These are phyloP conservation scores for Kazachstania sp. DNA, from an alignment of 1,139 yeast species.

Conservation along the genomic window DNA sequence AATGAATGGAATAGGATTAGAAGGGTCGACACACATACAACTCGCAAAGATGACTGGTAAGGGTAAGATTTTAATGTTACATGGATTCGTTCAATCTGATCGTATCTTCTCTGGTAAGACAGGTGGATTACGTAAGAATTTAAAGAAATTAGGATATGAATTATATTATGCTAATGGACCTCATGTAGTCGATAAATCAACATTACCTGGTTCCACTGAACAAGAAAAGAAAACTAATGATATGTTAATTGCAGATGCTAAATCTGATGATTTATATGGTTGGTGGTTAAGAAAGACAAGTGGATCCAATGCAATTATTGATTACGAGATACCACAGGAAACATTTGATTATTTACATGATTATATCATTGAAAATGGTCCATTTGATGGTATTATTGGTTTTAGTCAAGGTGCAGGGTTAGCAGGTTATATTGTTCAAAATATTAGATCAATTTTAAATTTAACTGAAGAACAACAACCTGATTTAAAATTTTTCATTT, in stretches of 20 bases:
- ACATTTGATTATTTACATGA: conserved; percentile 21
- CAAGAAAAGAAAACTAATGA: not conserved
- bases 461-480: conserved; percentile 31
- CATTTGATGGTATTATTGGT: conserved; percentile 81
- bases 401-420: conserved; percentile 92
- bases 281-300: conserved; percentile 26
- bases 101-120: conserved; percentile 64
- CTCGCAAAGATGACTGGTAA: conserved; percentile 1
- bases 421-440: conserved; percentile 46
- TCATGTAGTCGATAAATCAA: conserved; percentile 10
- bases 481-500: conserved; percentile 56
- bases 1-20: too few relatives aligned
- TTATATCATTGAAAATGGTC: conserved; percentile 48
- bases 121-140: conserved; percentile 62
- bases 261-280: conserved; percentile 20
- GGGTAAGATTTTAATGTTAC: conserved; percentile 41
- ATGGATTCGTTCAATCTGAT: conserved; percentile 64
- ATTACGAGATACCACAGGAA: conserved; percentile 17
- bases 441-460: conserved; percentile 31
- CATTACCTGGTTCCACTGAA: conserved; percentile 4
- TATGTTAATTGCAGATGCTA: conserved; percentile 1
- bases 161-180: conserved; percentile 73
- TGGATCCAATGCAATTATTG: conserved; percentile 7
- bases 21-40: too few relatives aligned
- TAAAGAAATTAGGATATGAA: conserved; percentile 58